phyloP scores from a whole-genome alignment of 306 rosid species.

The Pachyrhizus erosus region DNA sequence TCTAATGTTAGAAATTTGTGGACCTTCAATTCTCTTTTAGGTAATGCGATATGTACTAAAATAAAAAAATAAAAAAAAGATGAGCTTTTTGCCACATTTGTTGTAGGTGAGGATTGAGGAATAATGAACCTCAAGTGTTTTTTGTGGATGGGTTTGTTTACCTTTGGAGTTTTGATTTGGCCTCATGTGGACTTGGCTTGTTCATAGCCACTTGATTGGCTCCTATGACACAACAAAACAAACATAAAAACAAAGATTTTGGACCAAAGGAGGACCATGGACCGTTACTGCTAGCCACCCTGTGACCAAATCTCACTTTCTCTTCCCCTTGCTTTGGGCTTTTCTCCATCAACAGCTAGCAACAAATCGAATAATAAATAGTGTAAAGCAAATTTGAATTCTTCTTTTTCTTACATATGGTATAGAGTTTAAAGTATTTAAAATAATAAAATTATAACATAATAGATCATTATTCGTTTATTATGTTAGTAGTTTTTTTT shows the following conservation, averaged over 20 bases:
- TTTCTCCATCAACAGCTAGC: neutral
- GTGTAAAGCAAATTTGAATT: neutral
- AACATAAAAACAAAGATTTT: neutral
- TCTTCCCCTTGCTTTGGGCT: neutral
- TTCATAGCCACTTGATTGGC: constrained; percentile 26
- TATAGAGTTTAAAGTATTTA: neutral
- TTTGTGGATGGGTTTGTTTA: neutral
- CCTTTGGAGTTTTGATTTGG: constrained; percentile 14
- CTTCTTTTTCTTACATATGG: neutral
- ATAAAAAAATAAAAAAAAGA: neutral
- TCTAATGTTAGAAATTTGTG: constrained; percentile 22
- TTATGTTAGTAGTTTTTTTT: neutral
- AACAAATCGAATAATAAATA: neutral
- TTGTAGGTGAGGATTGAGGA: constrained; percentile 14
- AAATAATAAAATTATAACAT: neutral
- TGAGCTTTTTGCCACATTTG: constrained; percentile 8
- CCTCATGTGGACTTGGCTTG: constrained; percentile 5
- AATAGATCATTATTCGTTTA: neutral
- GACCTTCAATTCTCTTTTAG: constrained; percentile 4
- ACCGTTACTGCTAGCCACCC: neutral
- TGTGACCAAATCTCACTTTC: constrained; percentile 26
- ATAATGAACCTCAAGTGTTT: constrained; percentile 12
- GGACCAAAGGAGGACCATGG: neutral
- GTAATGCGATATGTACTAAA: neutral
- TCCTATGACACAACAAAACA: constrained; percentile 29